Evolutionary conservation across 352 stramenopile species (phyloP), one percentile per base, ranked within the genome.

Genomic region (Blastocystis sp.): DNA sequence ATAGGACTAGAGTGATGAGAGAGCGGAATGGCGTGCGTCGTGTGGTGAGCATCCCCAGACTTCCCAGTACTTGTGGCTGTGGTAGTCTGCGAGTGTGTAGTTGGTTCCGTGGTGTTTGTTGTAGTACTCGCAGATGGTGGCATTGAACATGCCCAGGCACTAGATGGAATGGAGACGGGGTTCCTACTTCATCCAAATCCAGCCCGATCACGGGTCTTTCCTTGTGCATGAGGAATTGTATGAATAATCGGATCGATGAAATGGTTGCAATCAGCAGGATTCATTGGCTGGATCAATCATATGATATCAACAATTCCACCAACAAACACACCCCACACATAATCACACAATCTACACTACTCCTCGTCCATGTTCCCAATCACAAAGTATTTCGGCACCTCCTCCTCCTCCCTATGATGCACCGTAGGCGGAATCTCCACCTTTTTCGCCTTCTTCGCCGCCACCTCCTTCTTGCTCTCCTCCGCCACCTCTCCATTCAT

Each of bases 61-160:
- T 46, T 73, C 61, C 61, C 61, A 73, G 40, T 73, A 73, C 61
- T 73, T 73, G 38, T 34, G 51, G 36, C 61, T 73, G 2, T 48
- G 4, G 32, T 53, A 73, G 38, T 73, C 61, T 32, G 49, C 29
- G 6, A 73, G 49, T 49, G 61, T 73, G 1, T 53, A 9, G 8
- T 40, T 27, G 0, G 61, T 53, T 32, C 36, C 36, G 21, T 73
- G 29, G 11, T 27, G 18, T 27, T 29, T 40, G 38, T 73, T 73
- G 40, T 73, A 73, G 21, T 53, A 73, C 0, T 24, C 34, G 29
- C 21, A 16, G 61, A 73, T 73, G 18, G 61, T 73, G 21, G 61
- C 61, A 73, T 73, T 73, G 36, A 73, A 73, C 16, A 27, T 21
- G 8, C 61, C 61, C 29, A 73, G 38, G 38, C 61, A 73, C 61